Evolutionary conservation across 2,329 filamentous ascomycete species (phyloP), one percentile per base, ranked within the genome.

Genomic region (Aspergillus cejpii): DNA sequence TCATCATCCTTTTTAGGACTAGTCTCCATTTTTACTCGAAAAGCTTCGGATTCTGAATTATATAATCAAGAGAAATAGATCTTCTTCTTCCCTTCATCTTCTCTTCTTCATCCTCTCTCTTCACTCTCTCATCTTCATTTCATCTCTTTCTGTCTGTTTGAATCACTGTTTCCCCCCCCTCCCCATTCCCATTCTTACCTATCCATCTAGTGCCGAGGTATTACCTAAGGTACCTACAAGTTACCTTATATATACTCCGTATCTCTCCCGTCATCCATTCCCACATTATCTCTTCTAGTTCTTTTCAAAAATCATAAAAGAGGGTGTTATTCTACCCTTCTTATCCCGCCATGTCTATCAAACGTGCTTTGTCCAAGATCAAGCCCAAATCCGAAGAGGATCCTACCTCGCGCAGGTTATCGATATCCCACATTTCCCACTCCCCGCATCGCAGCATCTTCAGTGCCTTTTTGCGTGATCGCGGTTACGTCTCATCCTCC

Each of bases 271-370:
- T n/a, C n/a, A n/a, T n/a, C n/a, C n/a, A n/a, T n/a, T n/a, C n/a
- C n/a, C n/a, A n/a, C n/a, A n/a, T n/a, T n/a, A n/a, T n/a, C n/a
- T n/a, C n/a, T n/a, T n/a, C n/a, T n/a, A n/a, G n/a, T 17, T 37
- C 23, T 40, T 39, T 39, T 7, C 29, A 31, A 8, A 31, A 15
- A 31, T 12, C 14, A 31, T n/a, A n/a, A n/a, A n/a, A n/a, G n/a
- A n/a, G n/a, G n/a, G n/a, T n/a, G n/a, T n/a, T n/a, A n/a, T n/a
- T n/a, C n/a, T n/a, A n/a, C n/a, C n/a, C n/a, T n/a, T n/a, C n/a
- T n/a, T n/a, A n/a, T n/a, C 33, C 44, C 56, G 60, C 69, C 33
- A 78, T 71, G 60, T 78, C 75, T 20, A 75, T 71, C 45, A 68
- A 67, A 56, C 64, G 66, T 31, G 68, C 67, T 28, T 53, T 73